phyloP scores from a whole-genome alignment of 2,329 filamentous ascomycete species.

The Thielaviopsis euricoi region DNA sequence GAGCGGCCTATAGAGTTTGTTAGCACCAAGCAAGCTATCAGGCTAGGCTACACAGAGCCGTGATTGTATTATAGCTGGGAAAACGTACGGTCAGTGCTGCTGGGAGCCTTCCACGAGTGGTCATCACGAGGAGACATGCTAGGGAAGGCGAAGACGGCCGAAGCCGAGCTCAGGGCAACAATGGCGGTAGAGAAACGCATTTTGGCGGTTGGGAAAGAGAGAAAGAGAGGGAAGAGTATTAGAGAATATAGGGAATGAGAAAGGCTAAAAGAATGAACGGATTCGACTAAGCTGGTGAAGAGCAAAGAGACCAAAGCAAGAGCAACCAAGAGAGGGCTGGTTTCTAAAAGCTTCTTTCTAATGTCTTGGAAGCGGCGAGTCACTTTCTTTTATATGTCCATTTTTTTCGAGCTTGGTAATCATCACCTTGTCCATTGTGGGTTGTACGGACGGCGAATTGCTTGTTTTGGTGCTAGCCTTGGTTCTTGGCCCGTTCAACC shows the following conservation, averaged over 20 bases:
- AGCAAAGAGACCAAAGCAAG: conserved; percentile 2
- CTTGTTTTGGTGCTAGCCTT: not conserved
- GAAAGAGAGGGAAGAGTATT: not conserved
- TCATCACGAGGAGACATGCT: not conserved
- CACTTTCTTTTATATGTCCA: conserved; percentile 1
- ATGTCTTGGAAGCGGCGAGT: not conserved
- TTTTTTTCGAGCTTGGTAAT: not conserved
- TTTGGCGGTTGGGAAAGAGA: not conserved
- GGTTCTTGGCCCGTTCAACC: not conserved
- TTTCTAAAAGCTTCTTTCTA: not conserved
- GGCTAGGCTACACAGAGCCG: not conserved
- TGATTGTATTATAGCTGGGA: no score
- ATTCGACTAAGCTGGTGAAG: not conserved
- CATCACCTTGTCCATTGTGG: not conserved
- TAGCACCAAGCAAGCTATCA: not conserved
- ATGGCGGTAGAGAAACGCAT: conserved; percentile 5
- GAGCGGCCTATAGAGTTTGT: conserved; percentile 10
- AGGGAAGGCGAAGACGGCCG: conserved; percentile 7
- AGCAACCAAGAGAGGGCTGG: conserved; percentile 2
- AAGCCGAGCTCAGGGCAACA: conserved; percentile 5
- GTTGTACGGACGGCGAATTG: not conserved
- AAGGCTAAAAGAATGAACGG: not conserved
- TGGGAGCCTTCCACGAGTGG: conserved; percentile 11
- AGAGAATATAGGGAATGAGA: not conserved
- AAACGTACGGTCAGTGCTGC: conserved; percentile 2